A percentile compares a stretch with the other conserved stretches of the same genome.
These are phyloP conservation scores for Chalaropsis ovoidea DNA, from an alignment of 2,329 filamentous ascomycete species.

Conservation along the genomic window DNA sequence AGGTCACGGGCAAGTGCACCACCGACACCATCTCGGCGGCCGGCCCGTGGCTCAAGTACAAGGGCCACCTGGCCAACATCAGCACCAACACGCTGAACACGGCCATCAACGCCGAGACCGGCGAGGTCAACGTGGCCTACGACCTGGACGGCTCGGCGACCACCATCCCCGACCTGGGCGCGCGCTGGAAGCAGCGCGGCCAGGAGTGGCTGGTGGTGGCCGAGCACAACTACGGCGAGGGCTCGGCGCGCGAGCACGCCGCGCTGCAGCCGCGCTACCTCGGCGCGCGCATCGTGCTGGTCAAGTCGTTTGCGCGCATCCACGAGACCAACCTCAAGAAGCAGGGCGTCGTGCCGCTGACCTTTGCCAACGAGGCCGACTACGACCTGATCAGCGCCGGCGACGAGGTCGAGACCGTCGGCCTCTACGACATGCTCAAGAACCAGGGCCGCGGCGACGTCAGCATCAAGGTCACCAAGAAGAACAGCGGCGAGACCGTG, in stretches of 20 bases:
- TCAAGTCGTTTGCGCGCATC: conserved; percentile 82
- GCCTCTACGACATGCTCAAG: conserved; percentile 69
- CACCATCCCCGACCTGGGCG: conserved; percentile 79
- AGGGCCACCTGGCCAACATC: conserved; percentile 97
- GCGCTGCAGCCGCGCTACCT: conserved; percentile 86
- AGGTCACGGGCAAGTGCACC: conserved; percentile 95
- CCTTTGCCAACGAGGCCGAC: conserved; percentile 77
- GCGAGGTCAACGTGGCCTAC: conserved; percentile 85
- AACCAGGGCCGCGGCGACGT: conserved; percentile 71
- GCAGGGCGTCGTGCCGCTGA: conserved; percentile 90
- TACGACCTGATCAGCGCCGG: conserved; percentile 76
- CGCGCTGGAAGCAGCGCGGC: conserved; percentile 65
- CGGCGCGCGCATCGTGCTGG: conserved; percentile 70
- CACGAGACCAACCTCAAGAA: conserved; percentile 96
- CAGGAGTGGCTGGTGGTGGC: conserved; percentile 88
- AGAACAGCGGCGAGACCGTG: conserved; percentile 50
- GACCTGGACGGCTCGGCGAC: conserved; percentile 65
- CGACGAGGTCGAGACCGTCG: conserved; percentile 72
- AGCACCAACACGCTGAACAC: conserved; percentile 94
- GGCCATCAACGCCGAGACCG: conserved; percentile 82
- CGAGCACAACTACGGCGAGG: conserved; percentile 95
- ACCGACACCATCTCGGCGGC: conserved; percentile 97
- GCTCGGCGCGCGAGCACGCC: conserved; percentile 79
- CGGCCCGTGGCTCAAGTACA: conserved; percentile 97
- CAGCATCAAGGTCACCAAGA: conserved; percentile 53